Percentiles rank a stretch among this genome's conserved stretches.
Evolutionary conservation across 2,329 filamentous ascomycete genomes (phyloP).

Genomic region (Aspergillus fischeri): DNA sequence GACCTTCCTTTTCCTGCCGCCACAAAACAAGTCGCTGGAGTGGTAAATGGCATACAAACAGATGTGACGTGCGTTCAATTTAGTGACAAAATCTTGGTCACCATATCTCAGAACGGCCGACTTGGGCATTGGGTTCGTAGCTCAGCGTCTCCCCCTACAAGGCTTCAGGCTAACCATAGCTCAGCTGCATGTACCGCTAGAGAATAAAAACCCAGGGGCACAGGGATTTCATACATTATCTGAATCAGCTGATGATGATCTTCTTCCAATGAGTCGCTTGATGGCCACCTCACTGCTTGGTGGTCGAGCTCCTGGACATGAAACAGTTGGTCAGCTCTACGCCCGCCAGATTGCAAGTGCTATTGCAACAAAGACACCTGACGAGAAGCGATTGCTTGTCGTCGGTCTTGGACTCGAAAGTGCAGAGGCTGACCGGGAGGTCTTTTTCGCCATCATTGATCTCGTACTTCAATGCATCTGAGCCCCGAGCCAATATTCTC

Average conservation of each 20-base stretch:
- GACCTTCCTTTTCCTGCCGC: slow-evolving; percentile 64
- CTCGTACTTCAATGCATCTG: slow-evolving; percentile 41
- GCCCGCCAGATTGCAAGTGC: slow-evolving; percentile 84
- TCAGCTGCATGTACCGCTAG: slow-evolving; percentile 31
- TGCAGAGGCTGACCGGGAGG: slow-evolving; percentile 37
- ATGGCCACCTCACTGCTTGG: slow-evolving; percentile 85
- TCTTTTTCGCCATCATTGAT: slow-evolving; percentile 42
- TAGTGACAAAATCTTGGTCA: slow-evolving; percentile 85
- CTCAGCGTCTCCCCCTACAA: neutral
- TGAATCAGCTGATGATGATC: slow-evolving; percentile 47
- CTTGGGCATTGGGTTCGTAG: slow-evolving; percentile 82
- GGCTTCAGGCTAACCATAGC: slow-evolving; percentile 7
- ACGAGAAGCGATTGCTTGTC: slow-evolving; percentile 56
- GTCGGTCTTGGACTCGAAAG: slow-evolving; percentile 55
- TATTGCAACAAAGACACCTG: slow-evolving; percentile 66
- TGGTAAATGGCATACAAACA: slow-evolving; percentile 66
- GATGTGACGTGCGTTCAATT: slow-evolving; percentile 71
- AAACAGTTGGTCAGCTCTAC: slow-evolving; percentile 81
- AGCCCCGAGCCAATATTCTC: slow-evolving; percentile 2
- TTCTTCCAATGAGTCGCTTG: slow-evolving; percentile 74
- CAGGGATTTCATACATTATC: slow-evolving; percentile 36
- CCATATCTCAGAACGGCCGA: slow-evolving; percentile 77
- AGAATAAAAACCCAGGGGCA: slow-evolving; percentile 32
- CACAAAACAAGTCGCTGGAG: slow-evolving; percentile 56
- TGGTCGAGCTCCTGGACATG: slow-evolving; percentile 71